Evolutionary conservation across 371 early-diverging fungal genomes (phyloP).

Genomic region (Capillidium rhysosporum): DNA sequence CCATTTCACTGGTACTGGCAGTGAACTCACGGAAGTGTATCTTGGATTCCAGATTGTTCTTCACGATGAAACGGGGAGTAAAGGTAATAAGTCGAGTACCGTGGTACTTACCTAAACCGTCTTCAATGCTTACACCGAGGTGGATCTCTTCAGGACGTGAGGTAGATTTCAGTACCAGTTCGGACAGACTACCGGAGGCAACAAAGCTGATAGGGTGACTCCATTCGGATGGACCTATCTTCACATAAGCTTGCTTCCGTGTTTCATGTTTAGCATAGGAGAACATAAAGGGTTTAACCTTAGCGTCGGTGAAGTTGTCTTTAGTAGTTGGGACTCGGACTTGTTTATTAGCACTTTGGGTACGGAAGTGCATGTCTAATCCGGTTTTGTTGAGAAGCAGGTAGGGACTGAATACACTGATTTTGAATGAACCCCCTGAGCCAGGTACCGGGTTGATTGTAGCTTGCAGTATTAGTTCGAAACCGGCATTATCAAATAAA

Average conservation of each 20-base stretch:
- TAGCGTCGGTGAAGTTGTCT: conserved; percentile 13
- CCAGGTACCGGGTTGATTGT: conserved; percentile 39
- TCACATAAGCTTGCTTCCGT: conserved; percentile 59
- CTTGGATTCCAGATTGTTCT: conserved; percentile 50
- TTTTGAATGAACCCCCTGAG: conserved; percentile 43
- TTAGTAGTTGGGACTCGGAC: conserved; percentile 49
- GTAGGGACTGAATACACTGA: conserved; percentile 45
- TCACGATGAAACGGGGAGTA: conserved; percentile 76
- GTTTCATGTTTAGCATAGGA: conserved; percentile 71
- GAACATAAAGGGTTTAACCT: conserved; percentile 76
- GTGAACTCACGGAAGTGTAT: conserved; percentile 55
- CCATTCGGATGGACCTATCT: conserved; percentile 68
- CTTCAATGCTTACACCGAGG: conserved; percentile 67
- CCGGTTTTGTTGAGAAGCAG: conserved; percentile 88
- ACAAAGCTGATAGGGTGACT: conserved; percentile 87
- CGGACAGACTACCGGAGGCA: conserved; percentile 74
- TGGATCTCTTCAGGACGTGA: conserved; percentile 38
- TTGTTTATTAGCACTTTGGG: conserved; percentile 51
- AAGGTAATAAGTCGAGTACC: conserved; percentile 74
- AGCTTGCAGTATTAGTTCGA: conserved; percentile 42
- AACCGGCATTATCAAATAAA: conserved; percentile 39
- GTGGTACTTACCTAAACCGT: conserved; percentile 46
- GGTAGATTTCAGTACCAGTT: conserved; percentile 40
- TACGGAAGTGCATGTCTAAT: conserved; percentile 49
- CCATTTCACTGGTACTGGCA: conserved; percentile 21